Evolutionary conservation across 305 asterid genomes (phyloP), one percentile per base, ranked within the genome.

Genomic region (Solanum chacoense): DNA sequence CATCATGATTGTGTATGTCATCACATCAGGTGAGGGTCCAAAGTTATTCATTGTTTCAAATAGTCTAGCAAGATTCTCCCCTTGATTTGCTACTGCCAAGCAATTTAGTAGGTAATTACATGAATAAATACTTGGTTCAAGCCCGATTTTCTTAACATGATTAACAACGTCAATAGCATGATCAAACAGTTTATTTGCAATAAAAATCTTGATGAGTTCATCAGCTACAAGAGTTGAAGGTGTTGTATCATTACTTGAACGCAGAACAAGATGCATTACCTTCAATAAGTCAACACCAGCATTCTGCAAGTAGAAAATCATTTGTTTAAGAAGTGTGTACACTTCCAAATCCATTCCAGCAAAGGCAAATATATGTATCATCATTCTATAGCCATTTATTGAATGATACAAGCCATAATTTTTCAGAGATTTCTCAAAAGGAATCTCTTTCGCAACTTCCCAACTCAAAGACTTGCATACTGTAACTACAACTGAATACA

Each of bases 61-160:
- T n/a, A 94, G 88, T 71, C 78, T 72, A 78, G 89, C 75, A 32
- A 94, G 85, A 10, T 35, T 20, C 31, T 90, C 91, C 90, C 86
- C 88, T 45, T 89, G 88, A 78, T 87, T 84, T 22, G 91, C 91
- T 87, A 94, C 95, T 11, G 91, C 90, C 90, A 94, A 91, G 76
- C 94, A 91, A 87, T 95, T 95, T 63, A 93, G 95, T 94, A 94
- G 93, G 86, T 93, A 93, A 91, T 95, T 94, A 90, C 95, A 92
- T 4, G 96, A 88, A 9, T 88, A 91, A 75, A 91, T 89, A 71
- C 91, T 91, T 28, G 92, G 93, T 87, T 84, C 91, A 76, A 91
- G 59, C 83, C 95, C 93, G 73, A 90, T 79, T 40, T 89, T 85
- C 92, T 88, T 93, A 20, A 92, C 91, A 36, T 87, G 93, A 22